Evolutionary conservation across 495 filamentous ascomycete genomes (phyloP), one percentile per base, ranked within the genome.

Genomic region (Podospora conica): DNA sequence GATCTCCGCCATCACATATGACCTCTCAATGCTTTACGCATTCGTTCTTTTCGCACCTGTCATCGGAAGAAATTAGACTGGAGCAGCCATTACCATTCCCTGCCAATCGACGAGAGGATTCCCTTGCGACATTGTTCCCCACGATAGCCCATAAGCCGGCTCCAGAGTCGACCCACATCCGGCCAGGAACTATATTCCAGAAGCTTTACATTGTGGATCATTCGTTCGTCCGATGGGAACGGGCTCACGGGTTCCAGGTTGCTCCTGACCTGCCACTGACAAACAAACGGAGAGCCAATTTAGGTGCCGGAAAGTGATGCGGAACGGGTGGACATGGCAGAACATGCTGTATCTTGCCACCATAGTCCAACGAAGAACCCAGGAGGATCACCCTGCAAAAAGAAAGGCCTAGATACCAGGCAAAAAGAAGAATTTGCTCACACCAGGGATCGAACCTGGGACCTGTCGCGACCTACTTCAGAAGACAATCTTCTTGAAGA

Each of bases 361-460:
- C 9, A 48, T 48, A 1, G 4, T 15, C 11, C 15, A 48, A 48
- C 40, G 15, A 48, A n/a, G 18, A n/a, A n/a, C n/a, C n/a, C 11
- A 3, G 15, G 8, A 48, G n/a, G 15, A n/a, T 2, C 12, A 48
- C 0, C 40, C 15, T 2, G n/a, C 40, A 48, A 48, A 48, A 48
- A 2, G 15, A 48, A 27, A 10, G 3, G 55, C 9, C 22, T 22
- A 1, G 23, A 9, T 12, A 57, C 1, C 11, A 25, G 4, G 2
- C 21, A 57, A 57, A 57, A 57, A 27, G 3, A 2, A 24, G 10
- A n/a, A 15, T 3, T 25, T 62, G 60, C 40, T 48, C 60, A 62
- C 60, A 55, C 60, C 60, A 62, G 60, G 60, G 60, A 48, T 62
- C 60, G 48, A 62, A 62, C 60, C 60, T 62, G 60, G 31, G 60